Percentiles rank a stretch among this genome's conserved stretches.
These are phyloP conservation scores for Angophora floribunda DNA, from an alignment of 345 rosid species.

Conservation along the genomic window DNA sequence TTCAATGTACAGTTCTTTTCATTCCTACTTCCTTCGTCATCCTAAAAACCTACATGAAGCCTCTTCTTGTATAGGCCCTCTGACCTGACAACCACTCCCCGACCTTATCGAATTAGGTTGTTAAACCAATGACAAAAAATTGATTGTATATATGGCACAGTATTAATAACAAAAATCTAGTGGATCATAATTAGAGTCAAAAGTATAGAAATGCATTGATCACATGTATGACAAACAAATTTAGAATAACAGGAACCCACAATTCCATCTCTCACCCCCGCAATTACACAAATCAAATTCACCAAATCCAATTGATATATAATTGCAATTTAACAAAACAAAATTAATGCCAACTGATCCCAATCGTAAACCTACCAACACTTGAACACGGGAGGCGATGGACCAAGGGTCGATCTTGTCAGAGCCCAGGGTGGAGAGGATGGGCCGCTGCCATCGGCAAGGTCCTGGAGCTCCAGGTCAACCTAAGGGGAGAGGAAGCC, in stretches of 20 bases:
- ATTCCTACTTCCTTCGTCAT: accelerated
- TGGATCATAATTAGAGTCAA: too few species aligned
- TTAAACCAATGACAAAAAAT: neutral
- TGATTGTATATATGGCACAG: too few species aligned
- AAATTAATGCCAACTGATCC: neutral
- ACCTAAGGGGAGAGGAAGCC: constrained; percentile 88
- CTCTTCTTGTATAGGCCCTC: accelerated
- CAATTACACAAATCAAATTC: neutral
- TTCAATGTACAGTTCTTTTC: accelerated
- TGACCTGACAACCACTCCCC: accelerated
- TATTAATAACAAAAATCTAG: too few species aligned
- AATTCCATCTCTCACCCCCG: neutral
- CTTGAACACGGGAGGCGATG: too few species aligned
- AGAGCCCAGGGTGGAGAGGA: constrained; percentile 72
- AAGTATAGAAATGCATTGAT: too few species aligned
- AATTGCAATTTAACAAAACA: too few species aligned
- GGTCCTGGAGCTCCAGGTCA: constrained; percentile 50
- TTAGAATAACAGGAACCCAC: neutral
- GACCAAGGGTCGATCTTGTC: constrained; percentile 86
- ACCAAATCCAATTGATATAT: neutral
- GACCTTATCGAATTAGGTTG: accelerated
- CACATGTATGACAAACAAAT: neutral
- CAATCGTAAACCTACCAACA: neutral
- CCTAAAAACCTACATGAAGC: accelerated
- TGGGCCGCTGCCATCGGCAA: constrained; percentile 29